Percentiles rank a stretch among this genome's conserved stretches.
These are phyloP conservation scores for Hygrocybe coccinea DNA, from an alignment of 768 basidiomycete genomes.

Conservation along the genomic window DNA sequence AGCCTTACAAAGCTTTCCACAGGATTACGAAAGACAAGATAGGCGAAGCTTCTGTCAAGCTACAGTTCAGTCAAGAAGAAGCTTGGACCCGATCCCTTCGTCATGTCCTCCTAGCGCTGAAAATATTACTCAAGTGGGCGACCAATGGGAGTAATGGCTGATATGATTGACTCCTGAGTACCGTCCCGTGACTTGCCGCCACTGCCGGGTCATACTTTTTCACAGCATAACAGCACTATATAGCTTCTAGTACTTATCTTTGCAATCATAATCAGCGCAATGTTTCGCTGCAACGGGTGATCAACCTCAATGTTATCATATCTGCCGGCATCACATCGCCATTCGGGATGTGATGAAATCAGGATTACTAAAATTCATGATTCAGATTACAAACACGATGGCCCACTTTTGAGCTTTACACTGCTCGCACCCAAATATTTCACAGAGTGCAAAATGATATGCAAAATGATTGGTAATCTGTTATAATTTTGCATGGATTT, in stretches of 20 bases:
- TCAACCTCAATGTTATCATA: too few species aligned
- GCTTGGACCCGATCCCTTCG: slow-evolving; percentile 91
- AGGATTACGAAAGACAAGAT: slow-evolving; percentile 94
- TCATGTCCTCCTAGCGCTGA: slow-evolving; percentile 84
- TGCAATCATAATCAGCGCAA: neutral
- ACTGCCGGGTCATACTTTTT: neutral
- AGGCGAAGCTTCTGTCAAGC: slow-evolving; percentile 88
- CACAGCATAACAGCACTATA: too few species aligned
- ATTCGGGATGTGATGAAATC: too few species aligned
- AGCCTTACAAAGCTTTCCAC: slow-evolving; percentile 9
- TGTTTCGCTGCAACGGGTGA: neutral
- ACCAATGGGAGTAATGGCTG: slow-evolving; percentile 71
- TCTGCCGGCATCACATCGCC: too few species aligned
- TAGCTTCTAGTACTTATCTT: neutral
- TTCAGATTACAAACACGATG: neutral
- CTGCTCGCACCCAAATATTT: too few species aligned
- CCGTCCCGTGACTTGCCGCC: neutral
- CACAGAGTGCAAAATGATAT: too few species aligned
- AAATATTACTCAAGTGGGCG: slow-evolving; percentile 83
- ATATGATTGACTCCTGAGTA: too few species aligned
- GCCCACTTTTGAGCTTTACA: slow-evolving; percentile 14
- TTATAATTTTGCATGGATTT: too few species aligned
- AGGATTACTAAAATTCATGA: too few species aligned
- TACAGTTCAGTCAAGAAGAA: slow-evolving; percentile 94
- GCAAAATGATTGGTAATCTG: too few species aligned